A percentile compares a stretch with the other conserved stretches of the same genome.
Conservation (phyloP, 208 protist genomes). For the Naegleria gruberi region DNA sequence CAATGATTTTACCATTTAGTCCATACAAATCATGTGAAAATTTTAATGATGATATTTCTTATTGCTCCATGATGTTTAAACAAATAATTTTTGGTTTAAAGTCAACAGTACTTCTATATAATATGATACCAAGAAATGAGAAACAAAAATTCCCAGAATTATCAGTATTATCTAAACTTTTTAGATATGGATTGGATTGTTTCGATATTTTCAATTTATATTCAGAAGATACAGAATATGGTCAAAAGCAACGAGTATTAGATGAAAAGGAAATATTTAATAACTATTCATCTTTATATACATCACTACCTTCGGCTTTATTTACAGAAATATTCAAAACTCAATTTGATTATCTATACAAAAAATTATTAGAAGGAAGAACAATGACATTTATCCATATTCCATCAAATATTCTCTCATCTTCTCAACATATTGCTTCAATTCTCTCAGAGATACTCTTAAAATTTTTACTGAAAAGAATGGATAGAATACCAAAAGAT, state of each 20-base stretch:
- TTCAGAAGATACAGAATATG: background rate
- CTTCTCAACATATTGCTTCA: background rate
- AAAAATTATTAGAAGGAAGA: background rate
- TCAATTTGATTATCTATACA: conserved; percentile 7
- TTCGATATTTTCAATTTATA: background rate
- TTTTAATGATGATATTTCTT: background rate
- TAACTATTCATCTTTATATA: conserved; percentile 1
- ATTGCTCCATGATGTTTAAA: background rate
- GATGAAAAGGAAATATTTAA: conserved; percentile 20
- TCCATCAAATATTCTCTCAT: background rate
- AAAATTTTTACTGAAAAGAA: conserved; percentile 18
- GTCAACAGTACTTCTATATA: background rate
- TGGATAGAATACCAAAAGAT: conserved; percentile 12
- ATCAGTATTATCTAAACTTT: background rate
- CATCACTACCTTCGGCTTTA: background rate
- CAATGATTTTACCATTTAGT: background rate
- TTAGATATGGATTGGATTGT: conserved; percentile 18
- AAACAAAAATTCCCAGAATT: background rate
- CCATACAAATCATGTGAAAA: background rate
- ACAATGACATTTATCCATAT: background rate
- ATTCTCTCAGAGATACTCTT: background rate
- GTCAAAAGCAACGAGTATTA: background rate
- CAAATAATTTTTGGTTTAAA: background rate
- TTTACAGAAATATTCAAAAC: conserved; percentile 22
- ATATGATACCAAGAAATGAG: background rate